phyloP scores from a whole-genome alignment of 1,284 basidiomycete genomes.

The Irpex sp. region DNA sequence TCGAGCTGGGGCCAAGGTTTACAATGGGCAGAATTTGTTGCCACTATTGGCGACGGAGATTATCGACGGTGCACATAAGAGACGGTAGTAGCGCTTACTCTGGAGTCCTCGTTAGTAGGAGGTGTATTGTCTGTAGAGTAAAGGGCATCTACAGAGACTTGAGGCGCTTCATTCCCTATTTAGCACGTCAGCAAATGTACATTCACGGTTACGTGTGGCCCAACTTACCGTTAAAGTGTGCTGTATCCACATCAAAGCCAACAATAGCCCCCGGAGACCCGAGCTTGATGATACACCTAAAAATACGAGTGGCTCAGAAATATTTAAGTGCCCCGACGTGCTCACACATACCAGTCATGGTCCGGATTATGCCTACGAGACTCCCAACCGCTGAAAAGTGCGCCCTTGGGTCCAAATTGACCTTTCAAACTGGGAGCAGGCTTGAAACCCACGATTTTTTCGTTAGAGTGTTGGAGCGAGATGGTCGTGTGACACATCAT shows the following conservation, averaged over 20 bases:
- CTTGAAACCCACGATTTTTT: constrained; percentile 32
- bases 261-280: constrained; percentile 75
- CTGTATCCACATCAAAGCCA: constrained; percentile 96
- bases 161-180: constrained; percentile 86
- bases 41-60: constrained; percentile 54
- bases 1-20: constrained; percentile 75
- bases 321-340: not conserved
- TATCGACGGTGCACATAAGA: not conserved
- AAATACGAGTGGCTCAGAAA: not conserved
- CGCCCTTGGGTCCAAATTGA: constrained; percentile 94
- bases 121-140: constrained; percentile 43
- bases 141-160: constrained; percentile 71
- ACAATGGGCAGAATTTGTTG: constrained; percentile 73
- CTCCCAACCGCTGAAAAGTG: constrained; percentile 96
- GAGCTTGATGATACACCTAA: constrained; percentile 87
- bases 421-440: constrained; percentile 84
- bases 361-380: constrained; percentile 83
- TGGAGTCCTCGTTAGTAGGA: constrained; percentile 22
- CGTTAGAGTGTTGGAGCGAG: not conserved
- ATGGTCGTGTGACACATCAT: not conserved
- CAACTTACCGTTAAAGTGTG: constrained; percentile 83
- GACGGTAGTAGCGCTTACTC: not conserved
- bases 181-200: not conserved
- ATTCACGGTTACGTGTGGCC: not conserved
- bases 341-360: constrained; percentile 77